A percentile compares a stretch with the other conserved stretches of the same genome.
phyloP scores from a whole-genome alignment of 2,329 filamentous ascomycete genomes.

The Verticillium nonalfalfae region DNA sequence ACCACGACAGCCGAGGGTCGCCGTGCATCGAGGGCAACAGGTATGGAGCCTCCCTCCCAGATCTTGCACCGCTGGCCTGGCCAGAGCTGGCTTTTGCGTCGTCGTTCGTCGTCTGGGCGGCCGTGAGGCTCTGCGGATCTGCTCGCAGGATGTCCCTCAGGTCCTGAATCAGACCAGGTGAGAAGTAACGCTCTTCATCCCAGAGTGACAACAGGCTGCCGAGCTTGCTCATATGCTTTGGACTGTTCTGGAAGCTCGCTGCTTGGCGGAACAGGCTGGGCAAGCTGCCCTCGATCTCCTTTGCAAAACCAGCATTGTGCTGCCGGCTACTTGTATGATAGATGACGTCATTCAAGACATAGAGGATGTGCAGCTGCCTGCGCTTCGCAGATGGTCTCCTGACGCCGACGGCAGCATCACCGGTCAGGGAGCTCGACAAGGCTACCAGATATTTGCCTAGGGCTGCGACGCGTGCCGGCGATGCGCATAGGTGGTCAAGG shows the following conservation, averaged over 20 bases:
- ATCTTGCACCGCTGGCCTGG: conserved; percentile 20
- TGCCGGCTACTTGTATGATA: conserved; percentile 57
- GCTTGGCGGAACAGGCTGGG: conserved; percentile 55
- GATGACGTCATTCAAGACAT: conserved; percentile 72
- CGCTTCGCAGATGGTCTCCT: conserved; percentile 52
- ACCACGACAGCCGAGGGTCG: conserved; percentile 65
- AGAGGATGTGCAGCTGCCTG: conserved; percentile 68
- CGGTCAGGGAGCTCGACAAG: conserved; percentile 53
- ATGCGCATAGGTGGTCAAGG: conserved; percentile 63
- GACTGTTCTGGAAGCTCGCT: conserved; percentile 50
- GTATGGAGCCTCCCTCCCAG: conserved; percentile 56
- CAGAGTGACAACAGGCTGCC: conserved; percentile 61
- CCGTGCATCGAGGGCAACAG: conserved; percentile 73
- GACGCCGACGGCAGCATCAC: conserved; percentile 3
- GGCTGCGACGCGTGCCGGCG: conserved; percentile 56
- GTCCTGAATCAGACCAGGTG: conserved; percentile 42
- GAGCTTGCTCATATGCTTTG: conserved; percentile 62
- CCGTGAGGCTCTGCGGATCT: neutral
- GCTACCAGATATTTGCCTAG: conserved; percentile 72
- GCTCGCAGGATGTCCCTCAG: conserved; percentile 50
- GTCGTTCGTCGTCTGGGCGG: conserved; percentile 10
- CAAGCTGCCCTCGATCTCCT: conserved; percentile 52
- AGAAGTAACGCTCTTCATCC: conserved; percentile 61
- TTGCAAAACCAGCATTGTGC: conserved; percentile 43
- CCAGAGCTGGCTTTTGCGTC: conserved; percentile 9